Percentiles rank a stretch among this genome's conserved stretches.
Conservation (phyloP, 768 basidiomycete genomes). For the Trametes punicea region DNA sequence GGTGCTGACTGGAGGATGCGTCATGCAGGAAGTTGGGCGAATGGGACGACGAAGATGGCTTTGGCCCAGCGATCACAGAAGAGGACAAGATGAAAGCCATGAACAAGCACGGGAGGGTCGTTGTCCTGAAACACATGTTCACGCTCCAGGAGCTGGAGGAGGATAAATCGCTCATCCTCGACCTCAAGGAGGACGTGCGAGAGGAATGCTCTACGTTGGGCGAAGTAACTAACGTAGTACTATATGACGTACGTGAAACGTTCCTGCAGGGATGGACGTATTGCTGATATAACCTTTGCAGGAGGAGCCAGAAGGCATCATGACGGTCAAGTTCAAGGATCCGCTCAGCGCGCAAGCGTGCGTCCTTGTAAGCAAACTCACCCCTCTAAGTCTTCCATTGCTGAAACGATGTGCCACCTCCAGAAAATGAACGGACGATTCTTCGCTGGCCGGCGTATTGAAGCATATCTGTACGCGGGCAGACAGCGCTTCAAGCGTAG, state of each 20-base stretch:
- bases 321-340: conserved; percentile 96
- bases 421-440: conserved; percentile 95
- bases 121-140: conserved; percentile 96
- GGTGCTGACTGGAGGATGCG: background rate
- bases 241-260: conserved; percentile 79
- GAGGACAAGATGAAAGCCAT: conserved; percentile 45
- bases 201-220: conserved; percentile 89
- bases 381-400: background rate
- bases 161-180: conserved; percentile 80
- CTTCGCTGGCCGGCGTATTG: conserved; percentile 80
- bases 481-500: conserved; percentile 78
- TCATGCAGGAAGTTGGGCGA: conserved; percentile 76
- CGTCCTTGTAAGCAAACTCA: conserved; percentile 66
- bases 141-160: conserved; percentile 80
- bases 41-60: conserved; percentile 94
- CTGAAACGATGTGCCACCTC: background rate
- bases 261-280: background rate
- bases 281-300: conserved; percentile 31
- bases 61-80: conserved; percentile 65
- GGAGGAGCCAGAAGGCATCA: conserved; percentile 91
- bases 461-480: conserved; percentile 79
- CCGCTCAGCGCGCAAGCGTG: conserved; percentile 92
- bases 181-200: conserved; percentile 94
- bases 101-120: conserved; percentile 69
- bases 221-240: conserved; percentile 91